phyloP scores from a whole-genome alignment of 2,329 filamentous ascomycete genomes.

The Penicillium crustosum region DNA sequence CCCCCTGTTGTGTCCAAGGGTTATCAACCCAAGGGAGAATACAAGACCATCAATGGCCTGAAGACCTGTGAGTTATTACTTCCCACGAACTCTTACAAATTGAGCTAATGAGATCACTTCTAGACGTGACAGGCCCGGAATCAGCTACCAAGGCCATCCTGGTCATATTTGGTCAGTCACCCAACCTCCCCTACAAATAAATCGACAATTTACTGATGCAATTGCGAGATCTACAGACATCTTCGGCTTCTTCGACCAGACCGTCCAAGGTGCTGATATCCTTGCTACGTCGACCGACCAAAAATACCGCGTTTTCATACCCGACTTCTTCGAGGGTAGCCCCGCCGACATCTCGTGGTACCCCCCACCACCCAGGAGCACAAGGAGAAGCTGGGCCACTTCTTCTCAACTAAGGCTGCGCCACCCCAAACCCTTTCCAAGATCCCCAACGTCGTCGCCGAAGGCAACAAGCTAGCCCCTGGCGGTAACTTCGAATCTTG shows the following conservation, averaged over 20 bases:
- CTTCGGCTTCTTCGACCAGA: constrained; percentile 65
- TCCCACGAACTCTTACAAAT: neutral
- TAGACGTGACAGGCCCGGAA: constrained; percentile 58
- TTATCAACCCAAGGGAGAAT: constrained; percentile 60
- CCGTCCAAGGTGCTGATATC: constrained; percentile 63
- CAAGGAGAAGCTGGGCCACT: constrained; percentile 58
- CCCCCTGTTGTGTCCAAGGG: constrained; percentile 42
- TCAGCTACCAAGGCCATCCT: constrained; percentile 59
- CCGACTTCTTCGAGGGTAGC: constrained; percentile 83
- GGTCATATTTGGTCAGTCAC: constrained; percentile 51
- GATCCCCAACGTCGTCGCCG: constrained; percentile 56
- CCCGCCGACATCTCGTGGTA: constrained; percentile 64
- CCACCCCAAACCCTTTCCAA: constrained; percentile 58
- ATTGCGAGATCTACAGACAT: constrained; percentile 47
- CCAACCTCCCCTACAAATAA: neutral
- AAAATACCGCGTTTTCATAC: constrained; percentile 84
- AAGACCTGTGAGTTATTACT: constrained; percentile 54
- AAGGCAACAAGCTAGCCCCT: constrained; percentile 50
- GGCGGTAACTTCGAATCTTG: constrained; percentile 51
- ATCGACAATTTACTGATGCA: neutral
- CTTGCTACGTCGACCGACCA: constrained; percentile 59
- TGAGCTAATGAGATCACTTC: neutral
- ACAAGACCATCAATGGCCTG: constrained; percentile 59
- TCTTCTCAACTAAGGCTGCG: constrained; percentile 58
- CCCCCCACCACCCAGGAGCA: constrained; percentile 62